phyloP scores from a whole-genome alignment of 495 filamentous ascomycete genomes.

The Hypoxylon perforatum region DNA sequence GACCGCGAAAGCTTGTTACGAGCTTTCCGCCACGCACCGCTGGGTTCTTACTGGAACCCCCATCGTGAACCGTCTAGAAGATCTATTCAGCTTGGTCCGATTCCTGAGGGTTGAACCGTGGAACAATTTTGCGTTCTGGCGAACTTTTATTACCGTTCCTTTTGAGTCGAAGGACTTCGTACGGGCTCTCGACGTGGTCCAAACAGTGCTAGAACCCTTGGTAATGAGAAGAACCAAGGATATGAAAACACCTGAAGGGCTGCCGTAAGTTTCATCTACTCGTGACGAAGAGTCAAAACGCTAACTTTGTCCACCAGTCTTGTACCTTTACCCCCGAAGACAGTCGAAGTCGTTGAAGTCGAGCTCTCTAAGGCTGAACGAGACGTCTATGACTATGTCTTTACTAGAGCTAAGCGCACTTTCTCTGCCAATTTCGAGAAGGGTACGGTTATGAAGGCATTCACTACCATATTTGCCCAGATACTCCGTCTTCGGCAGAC shows the following conservation, averaged over 20 bases:
- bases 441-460: constrained; percentile 92
- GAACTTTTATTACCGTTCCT: constrained; percentile 96
- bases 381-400: constrained; percentile 91
- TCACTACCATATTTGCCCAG: constrained; percentile 95
- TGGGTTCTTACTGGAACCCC: constrained; percentile 97
- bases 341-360: constrained; percentile 84
- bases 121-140: constrained; percentile 99
- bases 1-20: constrained; percentile 92
- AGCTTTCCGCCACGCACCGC: constrained; percentile 82
- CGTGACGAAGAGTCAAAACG: background rate
- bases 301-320: constrained; percentile 56
- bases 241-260: constrained; percentile 94
- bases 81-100: constrained; percentile 92
- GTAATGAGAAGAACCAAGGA: constrained; percentile 96
- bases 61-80: constrained; percentile 95
- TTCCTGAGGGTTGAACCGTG: constrained; percentile 96
- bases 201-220: constrained; percentile 93
- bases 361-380: constrained; percentile 83
- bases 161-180: constrained; percentile 96
- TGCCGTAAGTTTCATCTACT: constrained; percentile 57
- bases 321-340: constrained; percentile 80
- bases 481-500: constrained; percentile 93
- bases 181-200: constrained; percentile 93
- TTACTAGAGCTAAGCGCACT: constrained; percentile 79
- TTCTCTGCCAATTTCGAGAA: constrained; percentile 88